A percentile compares a stretch with the other conserved stretches of the same genome.
Conservation (phyloP, 805 yeast species). For the Candida sakaeoensis region DNA sequence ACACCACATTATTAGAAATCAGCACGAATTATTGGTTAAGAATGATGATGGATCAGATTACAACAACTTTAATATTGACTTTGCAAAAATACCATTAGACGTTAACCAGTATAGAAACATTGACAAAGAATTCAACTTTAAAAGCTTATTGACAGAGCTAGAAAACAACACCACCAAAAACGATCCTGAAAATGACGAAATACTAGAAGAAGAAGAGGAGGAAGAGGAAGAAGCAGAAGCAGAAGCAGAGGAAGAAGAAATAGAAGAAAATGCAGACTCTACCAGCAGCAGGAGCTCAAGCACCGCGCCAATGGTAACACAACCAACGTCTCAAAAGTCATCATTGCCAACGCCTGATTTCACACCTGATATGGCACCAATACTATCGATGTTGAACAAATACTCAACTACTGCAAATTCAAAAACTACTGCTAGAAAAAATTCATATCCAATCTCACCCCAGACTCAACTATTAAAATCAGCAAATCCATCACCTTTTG, state of each 20-base stretch:
- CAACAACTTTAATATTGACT: slow-evolving; percentile 42
- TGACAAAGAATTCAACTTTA: slow-evolving; percentile 53
- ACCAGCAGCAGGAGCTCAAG: slow-evolving; percentile 3
- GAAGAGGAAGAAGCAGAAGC: slow-evolving; percentile 10
- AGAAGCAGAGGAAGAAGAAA: slow-evolving; percentile 10
- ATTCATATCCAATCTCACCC: slow-evolving; percentile 20
- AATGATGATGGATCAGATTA: slow-evolving; percentile 12
- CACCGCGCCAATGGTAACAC: neutral
- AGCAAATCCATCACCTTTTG: slow-evolving; percentile 20
- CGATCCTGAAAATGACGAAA: slow-evolving; percentile 8
- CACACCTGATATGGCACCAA: slow-evolving; percentile 36
- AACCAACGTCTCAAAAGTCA: neutral
- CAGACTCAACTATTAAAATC: slow-evolving; percentile 14
- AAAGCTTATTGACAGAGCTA: slow-evolving; percentile 19
- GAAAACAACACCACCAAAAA: neutral
- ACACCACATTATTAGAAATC: slow-evolving; percentile 53
- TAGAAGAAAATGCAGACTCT: slow-evolving; percentile 5
- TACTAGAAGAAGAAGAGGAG: slow-evolving; percentile 3
- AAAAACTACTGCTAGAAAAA: slow-evolving; percentile 6
- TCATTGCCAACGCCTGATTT: slow-evolving; percentile 33
- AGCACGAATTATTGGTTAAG: slow-evolving; percentile 40
- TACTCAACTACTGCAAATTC: slow-evolving; percentile 10
- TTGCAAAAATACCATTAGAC: slow-evolving; percentile 53
- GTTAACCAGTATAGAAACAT: slow-evolving; percentile 58
- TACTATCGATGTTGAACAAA: slow-evolving; percentile 26